phyloP scores from a whole-genome alignment of 345 rosid species.

The Citrus inodora region DNA sequence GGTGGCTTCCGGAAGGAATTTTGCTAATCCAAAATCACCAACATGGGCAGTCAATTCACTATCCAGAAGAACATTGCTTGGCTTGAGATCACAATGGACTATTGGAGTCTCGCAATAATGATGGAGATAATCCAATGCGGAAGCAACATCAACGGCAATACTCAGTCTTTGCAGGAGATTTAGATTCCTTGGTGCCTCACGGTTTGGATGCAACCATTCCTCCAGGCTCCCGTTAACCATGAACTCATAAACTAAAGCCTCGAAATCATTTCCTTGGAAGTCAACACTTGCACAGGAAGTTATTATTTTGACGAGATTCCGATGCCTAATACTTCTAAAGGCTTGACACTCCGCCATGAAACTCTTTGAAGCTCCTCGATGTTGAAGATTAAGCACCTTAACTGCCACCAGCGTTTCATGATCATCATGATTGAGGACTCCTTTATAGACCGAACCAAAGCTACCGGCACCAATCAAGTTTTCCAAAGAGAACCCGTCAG shows the following conservation, averaged over 20 bases:
- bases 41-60: neutral
- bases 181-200: neutral
- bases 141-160: conserved; percentile 14
- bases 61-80: conserved; percentile 9
- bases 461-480: conserved; percentile 25
- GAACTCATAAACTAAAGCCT: conserved; percentile 29
- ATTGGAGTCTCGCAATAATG: conserved; percentile 3
- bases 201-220: conserved; percentile 10
- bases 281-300: conserved; percentile 25
- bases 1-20: neutral
- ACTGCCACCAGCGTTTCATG: neutral
- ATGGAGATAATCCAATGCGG: conserved; percentile 21
- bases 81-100: conserved; percentile 25
- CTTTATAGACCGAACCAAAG: conserved; percentile 29
- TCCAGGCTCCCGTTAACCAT: conserved; percentile 14
- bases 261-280: conserved; percentile 22
- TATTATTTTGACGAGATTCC: conserved; percentile 30
- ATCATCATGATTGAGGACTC: neutral
- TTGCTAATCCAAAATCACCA: conserved; percentile 8
- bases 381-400: conserved; percentile 1
- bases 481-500: conserved; percentile 13
- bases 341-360: conserved; percentile 28
- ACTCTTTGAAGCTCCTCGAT: conserved; percentile 22
- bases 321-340: conserved; percentile 19
- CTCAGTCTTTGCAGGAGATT: neutral